A percentile compares a stretch with the other conserved stretches of the same genome.
Evolutionary conservation across 257 asterid genomes (phyloP).

Genomic region (Nicotiana noctiflora): DNA sequence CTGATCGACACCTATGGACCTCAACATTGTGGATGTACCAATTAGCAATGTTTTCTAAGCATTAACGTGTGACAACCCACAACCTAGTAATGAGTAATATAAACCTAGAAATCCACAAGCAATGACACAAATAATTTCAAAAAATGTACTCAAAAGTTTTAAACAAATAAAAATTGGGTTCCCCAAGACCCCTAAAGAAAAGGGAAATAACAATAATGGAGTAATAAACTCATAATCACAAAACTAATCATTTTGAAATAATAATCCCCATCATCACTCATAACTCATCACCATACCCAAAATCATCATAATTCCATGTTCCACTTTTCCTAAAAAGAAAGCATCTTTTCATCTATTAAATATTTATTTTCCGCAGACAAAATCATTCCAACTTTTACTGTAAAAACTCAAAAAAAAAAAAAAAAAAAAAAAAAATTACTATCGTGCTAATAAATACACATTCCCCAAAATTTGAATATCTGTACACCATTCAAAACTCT

Average conservation of each 20-base stretch:
- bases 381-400: slow-evolving; percentile 42
- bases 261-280: slow-evolving; percentile 76
- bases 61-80: slow-evolving; percentile 22
- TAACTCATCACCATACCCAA: slow-evolving; percentile 37
- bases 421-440: slow-evolving; percentile 13
- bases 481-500: slow-evolving; percentile 31
- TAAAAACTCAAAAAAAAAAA: neutral
- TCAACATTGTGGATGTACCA: neutral
- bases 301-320: slow-evolving; percentile 8
- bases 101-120: neutral
- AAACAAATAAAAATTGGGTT: slow-evolving; percentile 23
- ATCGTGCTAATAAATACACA: slow-evolving; percentile 19
- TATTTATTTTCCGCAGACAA: slow-evolving; percentile 20
- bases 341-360: slow-evolving; percentile 9
- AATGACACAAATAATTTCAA: slow-evolving; percentile 8
- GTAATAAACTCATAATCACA: slow-evolving; percentile 38
- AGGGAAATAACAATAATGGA: slow-evolving; percentile 8
- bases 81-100: slow-evolving; percentile 12
- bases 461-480: slow-evolving; percentile 24
- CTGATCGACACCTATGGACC: neutral
- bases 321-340: slow-evolving; percentile 2
- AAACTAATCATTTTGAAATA: slow-evolving; percentile 69
- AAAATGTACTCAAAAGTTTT: slow-evolving; percentile 15
- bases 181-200: slow-evolving; percentile 20
- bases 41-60: slow-evolving; percentile 9